phyloP scores from a whole-genome alignment of 2,329 filamentous ascomycete genomes.

The Alternaria sp. region DNA sequence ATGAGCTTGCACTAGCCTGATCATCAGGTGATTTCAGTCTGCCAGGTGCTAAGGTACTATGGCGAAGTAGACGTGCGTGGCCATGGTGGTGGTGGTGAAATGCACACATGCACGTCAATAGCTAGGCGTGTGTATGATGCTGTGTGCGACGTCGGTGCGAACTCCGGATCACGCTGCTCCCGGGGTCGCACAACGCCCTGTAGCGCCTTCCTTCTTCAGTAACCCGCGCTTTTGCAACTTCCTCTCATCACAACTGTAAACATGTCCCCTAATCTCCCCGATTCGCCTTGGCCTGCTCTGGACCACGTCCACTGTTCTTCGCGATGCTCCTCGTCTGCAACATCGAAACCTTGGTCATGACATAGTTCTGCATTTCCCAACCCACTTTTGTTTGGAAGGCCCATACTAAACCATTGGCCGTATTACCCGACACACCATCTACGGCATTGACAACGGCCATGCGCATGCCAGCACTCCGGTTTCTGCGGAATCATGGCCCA shows the following conservation, averaged over 20 bases:
- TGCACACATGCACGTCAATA: slow-evolving; percentile 5
- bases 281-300: not conserved
- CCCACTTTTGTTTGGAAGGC: slow-evolving; percentile 11
- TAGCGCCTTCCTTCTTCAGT: slow-evolving; percentile 21
- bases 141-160: slow-evolving; percentile 11
- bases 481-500: not conserved
- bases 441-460: not conserved
- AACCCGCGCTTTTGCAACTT: slow-evolving; percentile 1
- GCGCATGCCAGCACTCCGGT: not conserved
- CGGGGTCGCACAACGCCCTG: slow-evolving; percentile 6
- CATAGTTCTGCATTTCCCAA: slow-evolving; percentile 10
- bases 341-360: slow-evolving; percentile 11
- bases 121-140: not conserved
- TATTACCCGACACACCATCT: slow-evolving; percentile 4
- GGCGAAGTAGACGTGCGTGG: slow-evolving; percentile 1
- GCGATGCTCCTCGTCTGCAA: not conserved
- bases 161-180: slow-evolving; percentile 15
- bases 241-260: not conserved
- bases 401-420: slow-evolving; percentile 4
- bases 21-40: not conserved
- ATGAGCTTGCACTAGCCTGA: slow-evolving; percentile 14
- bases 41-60: not conserved
- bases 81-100: not conserved
- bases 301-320: not conserved
- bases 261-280: not conserved